phyloP scores from a whole-genome alignment of 108 stramenopile genomes.

The Skeletonema tropicum region DNA sequence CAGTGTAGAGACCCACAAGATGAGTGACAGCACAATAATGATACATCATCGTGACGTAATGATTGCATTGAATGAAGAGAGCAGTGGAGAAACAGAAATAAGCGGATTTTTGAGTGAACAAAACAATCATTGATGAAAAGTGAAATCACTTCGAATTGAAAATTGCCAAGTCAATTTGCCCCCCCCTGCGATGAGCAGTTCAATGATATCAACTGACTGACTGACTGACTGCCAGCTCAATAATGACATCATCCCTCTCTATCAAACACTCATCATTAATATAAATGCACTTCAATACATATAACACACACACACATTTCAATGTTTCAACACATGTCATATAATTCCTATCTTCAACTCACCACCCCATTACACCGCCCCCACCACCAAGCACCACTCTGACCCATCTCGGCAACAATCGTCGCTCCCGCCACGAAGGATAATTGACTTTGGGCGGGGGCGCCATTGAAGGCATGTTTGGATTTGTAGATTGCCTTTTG shows the following conservation, averaged over 20 bases:
- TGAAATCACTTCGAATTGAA: background rate
- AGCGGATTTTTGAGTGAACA: background rate
- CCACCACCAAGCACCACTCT: slow-evolving; percentile 91
- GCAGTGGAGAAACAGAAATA: background rate
- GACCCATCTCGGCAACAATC: slow-evolving; percentile 63
- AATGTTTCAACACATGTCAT: no score
- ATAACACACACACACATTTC: no score
- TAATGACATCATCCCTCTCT: no score
- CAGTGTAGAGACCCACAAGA: slow-evolving; percentile 3
- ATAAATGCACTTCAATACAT: no score
- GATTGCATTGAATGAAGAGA: background rate
- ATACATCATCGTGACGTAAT: slow-evolving; percentile 6
- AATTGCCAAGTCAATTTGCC: no score
- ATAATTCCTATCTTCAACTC: no score
- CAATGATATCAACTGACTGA: no score
- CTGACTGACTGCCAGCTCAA: no score
- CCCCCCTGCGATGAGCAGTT: no score
- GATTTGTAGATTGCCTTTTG: slow-evolving; percentile 55
- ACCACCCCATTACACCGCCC: slow-evolving; percentile 39
- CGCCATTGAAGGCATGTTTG: slow-evolving; percentile 84
- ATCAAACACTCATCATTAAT: no score
- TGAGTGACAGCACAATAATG: background rate
- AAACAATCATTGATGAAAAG: slow-evolving; percentile 9
- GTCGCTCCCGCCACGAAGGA: slow-evolving; percentile 68
- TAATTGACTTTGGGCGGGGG: slow-evolving; percentile 74